Percentiles rank a stretch among this genome's conserved stretches.
Evolutionary conservation across 2,329 filamentous ascomycete genomes (phyloP).

Genomic region (Xylaria digitata): DNA sequence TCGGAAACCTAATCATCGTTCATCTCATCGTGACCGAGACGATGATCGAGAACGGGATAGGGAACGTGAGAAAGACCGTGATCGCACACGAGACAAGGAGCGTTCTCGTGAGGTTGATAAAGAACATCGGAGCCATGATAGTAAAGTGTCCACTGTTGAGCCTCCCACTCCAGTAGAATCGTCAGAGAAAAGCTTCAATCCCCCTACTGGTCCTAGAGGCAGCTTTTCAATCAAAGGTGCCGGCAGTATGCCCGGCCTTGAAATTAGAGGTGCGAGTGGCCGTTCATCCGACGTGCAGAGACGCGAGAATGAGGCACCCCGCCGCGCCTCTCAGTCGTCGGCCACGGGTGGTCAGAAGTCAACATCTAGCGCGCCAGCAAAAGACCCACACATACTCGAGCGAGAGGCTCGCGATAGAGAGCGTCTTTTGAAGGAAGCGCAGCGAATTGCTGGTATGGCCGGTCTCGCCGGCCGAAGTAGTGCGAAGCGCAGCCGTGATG

Average conservation of each 20-base stretch:
- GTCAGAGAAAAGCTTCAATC: slow-evolving; percentile 56
- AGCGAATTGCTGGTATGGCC: slow-evolving; percentile 72
- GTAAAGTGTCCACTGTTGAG: slow-evolving; percentile 50
- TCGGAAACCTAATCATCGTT: slow-evolving; percentile 54
- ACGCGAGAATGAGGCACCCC: slow-evolving; percentile 49
- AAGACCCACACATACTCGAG: slow-evolving; percentile 75
- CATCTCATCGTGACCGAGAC: slow-evolving; percentile 56
- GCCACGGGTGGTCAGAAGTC: slow-evolving; percentile 42
- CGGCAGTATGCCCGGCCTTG: slow-evolving; percentile 41
- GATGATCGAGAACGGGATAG: slow-evolving; percentile 56
- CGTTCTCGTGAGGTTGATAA: slow-evolving; percentile 54
- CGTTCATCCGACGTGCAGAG: slow-evolving; percentile 44
- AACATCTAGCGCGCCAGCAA: slow-evolving; percentile 41
- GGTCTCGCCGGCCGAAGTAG: slow-evolving; percentile 61
- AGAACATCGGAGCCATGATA: slow-evolving; percentile 50
- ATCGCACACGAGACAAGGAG: slow-evolving; percentile 52
- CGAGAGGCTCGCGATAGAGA: slow-evolving; percentile 74
- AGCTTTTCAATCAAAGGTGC: slow-evolving; percentile 48
- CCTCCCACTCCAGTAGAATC: slow-evolving; percentile 49
- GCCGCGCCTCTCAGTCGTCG: slow-evolving; percentile 54
- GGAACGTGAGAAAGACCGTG: slow-evolving; percentile 51
- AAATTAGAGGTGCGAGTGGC: slow-evolving; percentile 52
- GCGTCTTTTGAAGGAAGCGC: slow-evolving; percentile 74
- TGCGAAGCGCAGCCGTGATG: slow-evolving; percentile 60
- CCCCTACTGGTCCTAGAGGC: slow-evolving; percentile 55